Evolutionary conservation across 192 early-diverging fungal genomes (phyloP), one percentile per base, ranked within the genome.

Genomic region (Coemansia sp.): DNA sequence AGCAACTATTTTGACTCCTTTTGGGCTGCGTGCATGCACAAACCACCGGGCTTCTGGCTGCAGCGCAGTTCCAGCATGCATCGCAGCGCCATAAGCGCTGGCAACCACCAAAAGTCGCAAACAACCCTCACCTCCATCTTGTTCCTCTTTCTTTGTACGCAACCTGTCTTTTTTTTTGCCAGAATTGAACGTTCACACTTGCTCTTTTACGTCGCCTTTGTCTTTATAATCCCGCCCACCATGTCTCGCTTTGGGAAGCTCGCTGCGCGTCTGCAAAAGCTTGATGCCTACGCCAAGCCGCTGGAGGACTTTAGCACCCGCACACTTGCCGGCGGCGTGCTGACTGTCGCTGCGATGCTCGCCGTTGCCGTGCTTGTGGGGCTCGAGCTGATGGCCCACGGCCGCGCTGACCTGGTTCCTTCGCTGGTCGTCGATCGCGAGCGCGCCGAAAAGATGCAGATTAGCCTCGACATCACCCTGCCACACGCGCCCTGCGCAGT

Each of bases 251-350:
- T 45, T 45, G 42, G 42, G 10, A 45, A 64, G 3, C 50, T 69
- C 22, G 67, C 67, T 0, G 67, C 67, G 25, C 72, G 63, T 25
- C 66, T 91, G 60, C 87, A 85, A 63, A 83, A 76, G 61, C 85
- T 92, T 66, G 92, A 94, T 61, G 90, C 87, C n/a, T 99, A 98
- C 66, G 96, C 96, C 12, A 99, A 99, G 71, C 95, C 96, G 2
- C 83, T 96, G 20, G 97, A 99, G 62, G 94, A 99, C 82, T 96
- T 98, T 83, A 85, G 87, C 54, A 82, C 90, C 18, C 89, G 91
- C 69, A 96, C 94, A 8, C 81, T 84, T 36, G 82, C 89, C 12
- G 95, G 94, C 40, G 94, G 91, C 14, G n/a, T 76, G 89, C 91
- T 99, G 10, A 97, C 96, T 1, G 76, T 98, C 10, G 77, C 88